These are phyloP conservation scores for Globisporangium takayamanum DNA, from an alignment of 352 stramenopile species.

Conservation along the genomic window DNA sequence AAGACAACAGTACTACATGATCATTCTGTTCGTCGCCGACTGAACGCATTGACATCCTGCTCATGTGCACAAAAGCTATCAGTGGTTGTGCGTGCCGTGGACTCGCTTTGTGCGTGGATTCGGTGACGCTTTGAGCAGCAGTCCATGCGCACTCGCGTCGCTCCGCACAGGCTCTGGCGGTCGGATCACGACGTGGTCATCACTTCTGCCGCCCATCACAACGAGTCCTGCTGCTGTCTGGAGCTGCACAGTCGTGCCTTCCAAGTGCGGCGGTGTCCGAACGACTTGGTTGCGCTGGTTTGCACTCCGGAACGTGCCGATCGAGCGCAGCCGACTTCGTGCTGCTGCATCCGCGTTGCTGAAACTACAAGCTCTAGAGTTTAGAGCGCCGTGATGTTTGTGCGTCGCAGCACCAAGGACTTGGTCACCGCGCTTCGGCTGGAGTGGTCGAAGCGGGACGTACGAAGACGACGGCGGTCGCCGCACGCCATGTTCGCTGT, in stretches of 20 bases:
- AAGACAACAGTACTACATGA: too few relatives aligned
- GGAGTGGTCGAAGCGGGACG: constrained; percentile 19
- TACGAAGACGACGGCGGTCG: constrained; percentile 11
- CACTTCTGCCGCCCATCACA: background rate
- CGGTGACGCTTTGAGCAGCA: background rate
- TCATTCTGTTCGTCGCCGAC: too few relatives aligned
- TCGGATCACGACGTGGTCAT: too few relatives aligned
- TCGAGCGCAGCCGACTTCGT: constrained; percentile 14
- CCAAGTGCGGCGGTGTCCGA: background rate
- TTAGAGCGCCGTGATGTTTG: too few relatives aligned
- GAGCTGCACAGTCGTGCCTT: background rate
- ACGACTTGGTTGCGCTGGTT: constrained; percentile 9
- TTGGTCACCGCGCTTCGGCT: constrained; percentile 23
- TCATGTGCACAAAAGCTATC: too few relatives aligned
- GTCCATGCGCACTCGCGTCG: background rate
- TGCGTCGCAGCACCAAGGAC: constrained; percentile 12
- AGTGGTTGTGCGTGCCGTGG: background rate
- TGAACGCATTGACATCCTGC: too few relatives aligned
- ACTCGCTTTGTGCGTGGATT: constrained; percentile 5
- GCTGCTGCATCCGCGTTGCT: background rate
- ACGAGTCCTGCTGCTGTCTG: background rate
- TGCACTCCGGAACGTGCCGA: constrained; percentile 17
- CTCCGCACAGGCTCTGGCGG: background rate
- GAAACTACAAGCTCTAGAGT: too few relatives aligned
- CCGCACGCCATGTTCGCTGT: constrained; percentile 15